phyloP scores from a whole-genome alignment of 768 basidiomycete species.

The Russula ochroleuca region DNA sequence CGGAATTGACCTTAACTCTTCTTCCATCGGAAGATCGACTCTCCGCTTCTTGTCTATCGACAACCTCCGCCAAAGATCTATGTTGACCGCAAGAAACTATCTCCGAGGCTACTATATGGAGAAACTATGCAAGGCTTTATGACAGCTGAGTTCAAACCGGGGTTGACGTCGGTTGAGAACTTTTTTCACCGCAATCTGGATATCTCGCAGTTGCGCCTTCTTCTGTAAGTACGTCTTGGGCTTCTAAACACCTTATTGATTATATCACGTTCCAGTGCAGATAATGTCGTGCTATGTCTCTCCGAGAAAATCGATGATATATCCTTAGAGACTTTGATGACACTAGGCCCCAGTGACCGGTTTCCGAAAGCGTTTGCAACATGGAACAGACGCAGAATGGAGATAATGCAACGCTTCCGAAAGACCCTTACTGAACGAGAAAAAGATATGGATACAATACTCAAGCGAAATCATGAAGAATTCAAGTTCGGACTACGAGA shows the following conservation, averaged over 20 bases:
- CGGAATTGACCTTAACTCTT: not conserved
- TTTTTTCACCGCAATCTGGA: not conserved
- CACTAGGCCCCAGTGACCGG: not conserved
- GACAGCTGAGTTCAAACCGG: conserved; percentile 12
- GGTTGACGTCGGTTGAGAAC: not conserved
- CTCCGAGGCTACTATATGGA: conserved; percentile 22
- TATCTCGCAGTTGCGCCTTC: conserved; percentile 8
- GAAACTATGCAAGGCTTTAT: conserved; percentile 29
- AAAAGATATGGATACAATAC: not conserved
- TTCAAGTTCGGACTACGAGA: not conserved
- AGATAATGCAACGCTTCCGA: not conserved
- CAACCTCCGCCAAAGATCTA: not conserved
- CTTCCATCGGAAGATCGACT: conserved; percentile 4
- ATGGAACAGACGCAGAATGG: not conserved
- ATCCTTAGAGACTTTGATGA: conserved; percentile 9
- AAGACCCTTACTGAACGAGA: not conserved
- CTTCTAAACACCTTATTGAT: not conserved
- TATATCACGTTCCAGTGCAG: not conserved
- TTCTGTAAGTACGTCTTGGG: not conserved
- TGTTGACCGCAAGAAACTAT: not conserved
- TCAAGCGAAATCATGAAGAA: not conserved
- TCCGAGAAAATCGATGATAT: conserved; percentile 18
- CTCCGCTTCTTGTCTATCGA: not conserved
- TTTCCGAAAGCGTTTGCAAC: conserved; percentile 2
- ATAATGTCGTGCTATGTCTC: conserved; percentile 14